Evolutionary conservation across 1,139 yeast species (phyloP).

Genomic region (Suhomyces bribrorum): DNA sequence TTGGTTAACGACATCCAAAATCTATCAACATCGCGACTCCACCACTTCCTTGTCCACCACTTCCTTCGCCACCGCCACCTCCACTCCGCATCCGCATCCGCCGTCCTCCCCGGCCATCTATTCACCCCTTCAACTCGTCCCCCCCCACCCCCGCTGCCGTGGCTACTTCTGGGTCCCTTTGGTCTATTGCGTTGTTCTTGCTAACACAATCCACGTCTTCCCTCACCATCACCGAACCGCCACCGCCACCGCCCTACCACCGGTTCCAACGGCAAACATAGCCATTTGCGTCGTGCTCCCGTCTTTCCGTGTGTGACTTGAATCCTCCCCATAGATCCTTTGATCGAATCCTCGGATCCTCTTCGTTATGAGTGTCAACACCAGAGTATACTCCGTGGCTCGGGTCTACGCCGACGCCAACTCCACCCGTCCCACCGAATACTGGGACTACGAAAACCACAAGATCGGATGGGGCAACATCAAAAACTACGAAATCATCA

Average conservation of each 20-base stretch:
- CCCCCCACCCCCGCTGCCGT: too few relatives aligned
- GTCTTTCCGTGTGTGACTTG: neutral
- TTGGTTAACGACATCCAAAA: too few relatives aligned
- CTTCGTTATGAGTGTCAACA: slow-evolving; percentile 29
- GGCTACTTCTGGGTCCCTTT: too few relatives aligned
- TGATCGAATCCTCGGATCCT: neutral
- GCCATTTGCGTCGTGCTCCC: slow-evolving; percentile 1
- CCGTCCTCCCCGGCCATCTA: too few relatives aligned
- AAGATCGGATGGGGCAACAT: slow-evolving; percentile 73
- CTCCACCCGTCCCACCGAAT: slow-evolving; percentile 72
- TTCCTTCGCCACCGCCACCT: too few relatives aligned
- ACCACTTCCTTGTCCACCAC: too few relatives aligned
- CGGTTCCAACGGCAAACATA: slow-evolving; percentile 3
- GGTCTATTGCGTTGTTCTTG: too few relatives aligned
- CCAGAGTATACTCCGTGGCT: slow-evolving; percentile 65
- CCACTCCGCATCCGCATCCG: too few relatives aligned
- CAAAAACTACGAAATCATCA: slow-evolving; percentile 81
- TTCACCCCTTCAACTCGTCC: too few relatives aligned
- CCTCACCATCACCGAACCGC: neutral
- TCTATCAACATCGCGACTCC: too few relatives aligned
- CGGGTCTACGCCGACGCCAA: slow-evolving; percentile 88
- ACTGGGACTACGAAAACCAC: slow-evolving; percentile 91
- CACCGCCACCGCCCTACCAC: neutral
- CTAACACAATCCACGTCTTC: too few relatives aligned
- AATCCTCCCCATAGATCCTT: neutral